phyloP scores from a whole-genome alignment of 2,329 filamentous ascomycete species.

The Ophiostoma ips region DNA sequence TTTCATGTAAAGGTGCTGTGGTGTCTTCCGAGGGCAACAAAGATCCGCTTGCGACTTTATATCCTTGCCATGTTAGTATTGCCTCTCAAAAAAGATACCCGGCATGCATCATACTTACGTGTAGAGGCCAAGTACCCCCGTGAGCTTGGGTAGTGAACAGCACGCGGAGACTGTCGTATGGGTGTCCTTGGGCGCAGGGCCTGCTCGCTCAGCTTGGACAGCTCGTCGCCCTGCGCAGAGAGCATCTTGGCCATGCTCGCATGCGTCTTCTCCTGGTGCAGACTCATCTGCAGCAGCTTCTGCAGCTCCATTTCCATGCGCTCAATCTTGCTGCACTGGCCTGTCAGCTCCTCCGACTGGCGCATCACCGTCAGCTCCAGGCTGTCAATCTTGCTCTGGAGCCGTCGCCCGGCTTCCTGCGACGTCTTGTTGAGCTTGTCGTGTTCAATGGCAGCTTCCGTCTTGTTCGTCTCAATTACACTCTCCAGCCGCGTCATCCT shows the following conservation, averaged over 20 bases:
- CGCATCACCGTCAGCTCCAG: slow-evolving; percentile 6
- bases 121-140: neutral
- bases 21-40: too few species aligned
- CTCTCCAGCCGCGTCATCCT: slow-evolving; percentile 4
- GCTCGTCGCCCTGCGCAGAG: neutral
- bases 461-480: slow-evolving; percentile 6
- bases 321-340: slow-evolving; percentile 3
- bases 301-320: slow-evolving; percentile 4
- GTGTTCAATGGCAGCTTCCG: slow-evolving; percentile 1
- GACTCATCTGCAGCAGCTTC: neutral
- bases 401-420: slow-evolving; percentile 2
- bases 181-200: neutral
- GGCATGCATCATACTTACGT: neutral
- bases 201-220: neutral
- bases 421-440: neutral
- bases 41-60: neutral
- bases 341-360: slow-evolving; percentile 3
- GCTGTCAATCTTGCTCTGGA: slow-evolving; percentile 7
- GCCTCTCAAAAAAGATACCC: too few species aligned
- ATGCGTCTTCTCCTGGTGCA: neutral
- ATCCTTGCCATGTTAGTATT: neutral
- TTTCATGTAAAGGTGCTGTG: neutral
- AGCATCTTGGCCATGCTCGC: neutral
- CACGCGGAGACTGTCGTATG: neutral
- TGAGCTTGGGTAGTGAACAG: neutral